Conservation (phyloP, 2,329 filamentous ascomycete species). For the Botryotinia narcissicola region DNA sequence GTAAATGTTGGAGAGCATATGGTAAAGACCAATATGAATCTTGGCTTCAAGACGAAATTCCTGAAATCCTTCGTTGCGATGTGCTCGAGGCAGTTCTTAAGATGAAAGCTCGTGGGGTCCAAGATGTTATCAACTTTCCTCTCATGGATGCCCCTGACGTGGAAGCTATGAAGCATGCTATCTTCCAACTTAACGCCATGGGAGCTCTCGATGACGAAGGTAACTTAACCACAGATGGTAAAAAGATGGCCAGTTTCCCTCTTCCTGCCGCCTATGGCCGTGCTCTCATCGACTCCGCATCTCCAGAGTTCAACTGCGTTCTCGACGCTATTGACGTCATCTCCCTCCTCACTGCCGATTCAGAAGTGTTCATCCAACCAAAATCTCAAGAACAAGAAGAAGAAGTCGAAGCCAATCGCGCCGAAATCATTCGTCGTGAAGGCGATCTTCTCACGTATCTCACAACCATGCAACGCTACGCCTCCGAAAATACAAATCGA, state of each 20-base stretch:
- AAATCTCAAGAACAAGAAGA: conserved; percentile 57
- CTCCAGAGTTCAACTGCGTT: conserved; percentile 68
- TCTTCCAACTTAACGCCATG: conserved; percentile 76
- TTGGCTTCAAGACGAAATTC: conserved; percentile 71
- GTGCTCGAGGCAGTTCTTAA: conserved; percentile 81
- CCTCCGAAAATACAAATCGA: conserved; percentile 52
- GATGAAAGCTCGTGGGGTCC: conserved; percentile 88
- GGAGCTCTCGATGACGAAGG: conserved; percentile 72
- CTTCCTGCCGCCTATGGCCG: conserved; percentile 77
- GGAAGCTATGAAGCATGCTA: conserved; percentile 76
- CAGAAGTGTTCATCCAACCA: conserved; percentile 60
- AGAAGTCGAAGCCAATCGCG: conserved; percentile 52
- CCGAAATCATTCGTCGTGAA: conserved; percentile 58
- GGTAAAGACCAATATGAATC: conserved; percentile 72
- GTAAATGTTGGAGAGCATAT: conserved; percentile 87
- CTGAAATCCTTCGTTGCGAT: conserved; percentile 90
- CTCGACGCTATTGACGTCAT: conserved; percentile 84
- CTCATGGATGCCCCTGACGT: conserved; percentile 78
- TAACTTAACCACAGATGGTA: conserved; percentile 69
- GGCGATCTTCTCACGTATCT: conserved; percentile 65
- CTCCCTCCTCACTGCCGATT: conserved; percentile 59
- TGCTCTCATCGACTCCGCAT: conserved; percentile 76
- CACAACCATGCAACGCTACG: conserved; percentile 61
- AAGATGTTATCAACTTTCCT: conserved; percentile 78
- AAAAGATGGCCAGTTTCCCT: conserved; percentile 78